Evolutionary conservation across 805 yeast genomes (phyloP).

Genomic region (Cyberlindnera nakhonratchasimensis): DNA sequence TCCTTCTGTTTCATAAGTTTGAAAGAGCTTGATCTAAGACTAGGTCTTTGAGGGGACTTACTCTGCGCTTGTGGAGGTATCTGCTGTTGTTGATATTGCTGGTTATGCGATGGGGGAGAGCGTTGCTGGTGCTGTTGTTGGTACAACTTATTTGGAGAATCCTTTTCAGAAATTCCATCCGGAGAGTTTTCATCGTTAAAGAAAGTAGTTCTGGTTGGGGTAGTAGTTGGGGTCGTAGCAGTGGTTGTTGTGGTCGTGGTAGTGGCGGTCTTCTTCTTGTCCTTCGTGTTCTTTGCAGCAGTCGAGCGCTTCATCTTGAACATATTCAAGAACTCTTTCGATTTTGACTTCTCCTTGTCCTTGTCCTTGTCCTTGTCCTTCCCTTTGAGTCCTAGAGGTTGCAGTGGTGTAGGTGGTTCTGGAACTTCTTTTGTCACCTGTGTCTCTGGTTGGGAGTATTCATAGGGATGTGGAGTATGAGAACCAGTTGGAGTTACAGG

Average conservation of each 20-base stretch:
- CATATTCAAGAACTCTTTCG: constrained; percentile 26
- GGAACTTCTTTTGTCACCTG: constrained; percentile 5
- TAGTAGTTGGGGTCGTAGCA: constrained; percentile 8
- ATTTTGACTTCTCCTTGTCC: constrained; percentile 20
- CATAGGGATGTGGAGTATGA: not conserved
- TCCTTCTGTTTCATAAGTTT: constrained; percentile 10
- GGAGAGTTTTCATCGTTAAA: constrained; percentile 17
- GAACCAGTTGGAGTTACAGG: not conserved
- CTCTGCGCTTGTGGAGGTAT: constrained; percentile 3
- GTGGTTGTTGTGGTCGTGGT: constrained; percentile 9
- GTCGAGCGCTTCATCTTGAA: constrained; percentile 28
- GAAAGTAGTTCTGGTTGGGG: constrained; percentile 9
- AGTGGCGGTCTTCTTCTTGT: constrained; percentile 5
- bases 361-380: constrained; percentile 13
- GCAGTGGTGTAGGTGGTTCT: constrained; percentile 12
- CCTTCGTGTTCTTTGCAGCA: constrained; percentile 18
- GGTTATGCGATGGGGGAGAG: too few relatives aligned
- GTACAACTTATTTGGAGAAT: too few relatives aligned
- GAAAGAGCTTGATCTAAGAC: constrained; percentile 14
- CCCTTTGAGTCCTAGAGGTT: too few relatives aligned
- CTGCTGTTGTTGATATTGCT: constrained; percentile 1
- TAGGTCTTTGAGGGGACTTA: constrained; percentile 21
- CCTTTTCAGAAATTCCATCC: constrained; percentile 1
- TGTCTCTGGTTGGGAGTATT: constrained; percentile 7
- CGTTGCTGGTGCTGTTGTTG: too few relatives aligned